A percentile compares a stretch with the other conserved stretches of the same genome.
Evolutionary conservation across 129 eudicot species (phyloP).

Genomic region (Chrysanthemum lavandulifolium): DNA sequence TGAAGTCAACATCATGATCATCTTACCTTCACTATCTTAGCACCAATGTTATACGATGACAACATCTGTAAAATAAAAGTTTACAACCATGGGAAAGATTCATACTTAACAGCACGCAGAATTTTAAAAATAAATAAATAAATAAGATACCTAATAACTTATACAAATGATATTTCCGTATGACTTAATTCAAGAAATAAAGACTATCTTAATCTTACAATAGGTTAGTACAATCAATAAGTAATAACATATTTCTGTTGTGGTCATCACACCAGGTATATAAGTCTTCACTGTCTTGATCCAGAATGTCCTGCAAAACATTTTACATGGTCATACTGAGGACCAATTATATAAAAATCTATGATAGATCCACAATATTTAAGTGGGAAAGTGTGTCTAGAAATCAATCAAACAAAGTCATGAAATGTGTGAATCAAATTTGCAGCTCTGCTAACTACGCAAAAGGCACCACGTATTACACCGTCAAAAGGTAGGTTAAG

Average conservation of each 20-base stretch:
- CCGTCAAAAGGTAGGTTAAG: too few relatives aligned
- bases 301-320: constrained; percentile 56
- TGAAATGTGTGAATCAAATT: too few relatives aligned
- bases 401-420: too few relatives aligned
- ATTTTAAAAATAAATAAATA: background rate
- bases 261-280: constrained; percentile 91
- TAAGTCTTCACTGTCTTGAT: constrained; percentile 48
- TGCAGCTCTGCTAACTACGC: too few relatives aligned
- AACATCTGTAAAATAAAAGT: constrained; percentile 48
- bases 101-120: background rate
- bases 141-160: background rate
- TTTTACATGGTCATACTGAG: constrained; percentile 11
- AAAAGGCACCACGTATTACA: too few relatives aligned
- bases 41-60: constrained; percentile 66
- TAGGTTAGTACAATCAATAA: constrained; percentile 1
- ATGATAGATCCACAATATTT: background rate
- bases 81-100: constrained; percentile 15
- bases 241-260: constrained; percentile 58
- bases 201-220: background rate
- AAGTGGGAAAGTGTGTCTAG: too few relatives aligned
- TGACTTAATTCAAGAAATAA: background rate
- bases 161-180: background rate
- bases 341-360: background rate
- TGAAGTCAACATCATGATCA: too few relatives aligned
- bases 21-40: constrained; percentile 78